Evolutionary conservation across 768 basidiomycete genomes (phyloP).

Genomic region (Trametes sanguinea): DNA sequence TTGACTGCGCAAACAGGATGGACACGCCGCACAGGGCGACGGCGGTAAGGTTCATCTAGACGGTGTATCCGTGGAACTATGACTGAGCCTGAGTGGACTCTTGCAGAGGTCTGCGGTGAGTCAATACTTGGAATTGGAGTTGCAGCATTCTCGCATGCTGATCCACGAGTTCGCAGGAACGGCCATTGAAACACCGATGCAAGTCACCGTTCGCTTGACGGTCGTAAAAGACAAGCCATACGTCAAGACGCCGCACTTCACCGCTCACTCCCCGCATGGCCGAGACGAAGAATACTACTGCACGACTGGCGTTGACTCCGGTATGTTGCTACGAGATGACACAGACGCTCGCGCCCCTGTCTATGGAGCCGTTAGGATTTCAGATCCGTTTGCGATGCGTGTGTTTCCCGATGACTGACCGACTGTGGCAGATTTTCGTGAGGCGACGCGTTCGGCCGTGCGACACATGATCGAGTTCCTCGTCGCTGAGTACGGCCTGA

Average conservation of each 20-base stretch:
- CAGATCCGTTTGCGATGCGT: too few species aligned
- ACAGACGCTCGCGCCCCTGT: neutral
- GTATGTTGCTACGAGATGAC: too few species aligned
- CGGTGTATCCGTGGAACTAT: neutral
- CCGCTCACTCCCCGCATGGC: conserved; percentile 32
- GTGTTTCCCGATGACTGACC: neutral
- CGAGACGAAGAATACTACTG: conserved; percentile 48
- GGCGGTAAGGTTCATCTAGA: conserved; percentile 47
- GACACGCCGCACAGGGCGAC: conserved; percentile 68
- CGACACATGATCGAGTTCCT: conserved; percentile 60
- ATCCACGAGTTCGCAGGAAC: too few species aligned
- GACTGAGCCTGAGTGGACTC: neutral
- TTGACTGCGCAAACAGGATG: conserved; percentile 43
- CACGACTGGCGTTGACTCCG: conserved; percentile 55
- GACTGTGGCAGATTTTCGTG: conserved; percentile 43
- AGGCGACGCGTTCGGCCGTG: conserved; percentile 57
- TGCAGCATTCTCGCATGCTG: neutral
- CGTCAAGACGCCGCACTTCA: conserved; percentile 60
- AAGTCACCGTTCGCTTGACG: conserved; percentile 21
- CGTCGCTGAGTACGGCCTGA: conserved; percentile 43
- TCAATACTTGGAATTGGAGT: neutral
- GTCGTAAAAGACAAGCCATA: conserved; percentile 59
- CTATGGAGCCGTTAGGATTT: neutral
- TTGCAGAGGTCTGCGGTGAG: conserved; percentile 60
- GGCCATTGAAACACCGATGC: too few species aligned